Percentiles rank a stretch among this genome's conserved stretches.
Evolutionary conservation across 345 rosid genomes (phyloP).

Genomic region (Physaria fendleri): DNA sequence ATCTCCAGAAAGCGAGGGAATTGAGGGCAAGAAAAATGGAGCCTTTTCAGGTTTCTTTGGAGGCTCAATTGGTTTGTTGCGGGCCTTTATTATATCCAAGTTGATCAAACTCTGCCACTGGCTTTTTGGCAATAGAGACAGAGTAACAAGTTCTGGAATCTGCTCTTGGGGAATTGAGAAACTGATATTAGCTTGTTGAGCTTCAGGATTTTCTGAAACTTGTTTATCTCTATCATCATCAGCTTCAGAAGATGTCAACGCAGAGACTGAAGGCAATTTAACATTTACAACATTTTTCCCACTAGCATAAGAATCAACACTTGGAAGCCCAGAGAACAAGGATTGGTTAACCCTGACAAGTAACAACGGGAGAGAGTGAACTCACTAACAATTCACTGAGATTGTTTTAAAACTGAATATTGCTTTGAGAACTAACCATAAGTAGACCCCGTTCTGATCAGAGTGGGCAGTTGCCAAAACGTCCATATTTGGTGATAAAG

Average conservation of each 20-base stretch:
- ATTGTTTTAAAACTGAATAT: neutral
- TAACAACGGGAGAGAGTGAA: neutral
- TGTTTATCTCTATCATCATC: conserved; percentile 37
- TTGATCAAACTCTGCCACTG: conserved; percentile 97
- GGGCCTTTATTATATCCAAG: conserved; percentile 84
- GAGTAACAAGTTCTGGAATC: conserved; percentile 89
- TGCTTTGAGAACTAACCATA: conserved; percentile 52
- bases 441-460: conserved; percentile 83
- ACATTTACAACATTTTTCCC: conserved; percentile 67
- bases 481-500: conserved; percentile 94
- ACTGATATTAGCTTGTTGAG: conserved; percentile 26
- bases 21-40: conserved; percentile 87
- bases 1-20: conserved; percentile 86
- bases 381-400: neutral
- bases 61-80: conserved; percentile 92
- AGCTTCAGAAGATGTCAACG: conserved; percentile 44
- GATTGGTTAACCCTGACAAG: conserved; percentile 66
- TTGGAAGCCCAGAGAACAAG: conserved; percentile 69
- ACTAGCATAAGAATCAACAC: conserved; percentile 62
- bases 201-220: conserved; percentile 25
- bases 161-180: conserved; percentile 39
- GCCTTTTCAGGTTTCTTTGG: conserved; percentile 86
- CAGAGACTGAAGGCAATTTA: conserved; percentile 74
- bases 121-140: conserved; percentile 84
- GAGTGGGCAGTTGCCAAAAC: conserved; percentile 87